phyloP scores from a whole-genome alignment of 208 protist species.

The Trypanosoma boissoni region DNA sequence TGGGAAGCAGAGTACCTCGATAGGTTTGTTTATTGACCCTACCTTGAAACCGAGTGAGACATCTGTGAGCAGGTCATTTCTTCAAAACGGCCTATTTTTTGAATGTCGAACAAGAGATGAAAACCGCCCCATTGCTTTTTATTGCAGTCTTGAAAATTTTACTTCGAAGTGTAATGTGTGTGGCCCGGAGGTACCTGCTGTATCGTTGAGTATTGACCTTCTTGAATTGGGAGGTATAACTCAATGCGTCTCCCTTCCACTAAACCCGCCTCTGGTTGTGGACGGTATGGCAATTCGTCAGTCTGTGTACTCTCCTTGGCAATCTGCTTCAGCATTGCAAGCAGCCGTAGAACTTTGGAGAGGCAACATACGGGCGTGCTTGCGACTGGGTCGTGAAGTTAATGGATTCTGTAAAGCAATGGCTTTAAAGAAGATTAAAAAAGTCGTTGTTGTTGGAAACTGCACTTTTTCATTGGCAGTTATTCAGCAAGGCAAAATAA shows the following conservation, averaged over 20 bases:
- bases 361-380: constrained; percentile 56
- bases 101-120: constrained; percentile 26
- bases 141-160: constrained; percentile 67
- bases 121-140: constrained; percentile 52
- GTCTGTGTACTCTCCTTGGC: constrained; percentile 43
- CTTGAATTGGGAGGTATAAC: constrained; percentile 30
- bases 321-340: constrained; percentile 35
- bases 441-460: constrained; percentile 46
- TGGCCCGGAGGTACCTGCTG: constrained; percentile 36
- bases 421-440: constrained; percentile 43
- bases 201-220: constrained; percentile 59
- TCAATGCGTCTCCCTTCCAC: constrained; percentile 44
- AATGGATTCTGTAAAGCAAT: constrained; percentile 35
- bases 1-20: constrained; percentile 38
- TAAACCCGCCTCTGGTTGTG: constrained; percentile 34
- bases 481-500: constrained; percentile 36
- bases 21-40: constrained; percentile 52
- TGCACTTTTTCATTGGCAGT: constrained; percentile 30
- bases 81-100: constrained; percentile 21
- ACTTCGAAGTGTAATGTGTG: constrained; percentile 34
- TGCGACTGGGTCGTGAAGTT: constrained; percentile 42
- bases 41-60: constrained; percentile 24
- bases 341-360: constrained; percentile 61
- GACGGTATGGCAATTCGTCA: constrained; percentile 54
- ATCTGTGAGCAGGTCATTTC: constrained; percentile 23